A percentile compares a stretch with the other conserved stretches of the same genome.
Conservation (phyloP, 2,329 filamentous ascomycete genomes). For the Monilinia aucupariae region DNA sequence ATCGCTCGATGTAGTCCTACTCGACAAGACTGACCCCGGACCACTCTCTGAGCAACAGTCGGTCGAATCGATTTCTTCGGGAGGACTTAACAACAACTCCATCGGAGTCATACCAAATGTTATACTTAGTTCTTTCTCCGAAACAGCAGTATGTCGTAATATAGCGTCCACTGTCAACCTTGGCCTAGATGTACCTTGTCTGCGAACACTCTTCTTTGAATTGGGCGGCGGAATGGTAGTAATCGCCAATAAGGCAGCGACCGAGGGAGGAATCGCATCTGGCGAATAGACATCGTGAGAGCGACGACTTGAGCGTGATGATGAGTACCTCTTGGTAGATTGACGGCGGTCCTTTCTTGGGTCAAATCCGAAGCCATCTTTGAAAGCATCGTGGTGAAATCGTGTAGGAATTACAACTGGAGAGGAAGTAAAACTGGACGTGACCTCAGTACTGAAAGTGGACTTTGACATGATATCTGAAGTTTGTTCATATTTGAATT, state of each 20-base stretch:
- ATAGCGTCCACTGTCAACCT: constrained; percentile 53
- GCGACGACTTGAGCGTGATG: constrained; percentile 27
- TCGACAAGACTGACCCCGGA: constrained; percentile 48
- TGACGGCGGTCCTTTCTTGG: constrained; percentile 23
- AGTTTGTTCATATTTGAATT: constrained; percentile 4
- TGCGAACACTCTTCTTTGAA: constrained; percentile 23
- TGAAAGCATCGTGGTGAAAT: constrained; percentile 24
- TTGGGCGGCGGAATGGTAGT: constrained; percentile 53
- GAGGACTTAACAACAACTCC: constrained; percentile 55
- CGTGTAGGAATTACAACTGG: constrained; percentile 29
- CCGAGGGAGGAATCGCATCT: constrained; percentile 52
- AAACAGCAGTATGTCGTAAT: constrained; percentile 47
- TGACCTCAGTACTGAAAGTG: background rate
- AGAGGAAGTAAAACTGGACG: constrained; percentile 1
- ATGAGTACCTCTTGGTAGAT: constrained; percentile 21
- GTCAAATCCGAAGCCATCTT: constrained; percentile 21
- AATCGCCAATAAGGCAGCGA: constrained; percentile 56
- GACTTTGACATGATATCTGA: constrained; percentile 10
- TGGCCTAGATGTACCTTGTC: constrained; percentile 23
- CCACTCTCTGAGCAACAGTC: constrained; percentile 47
- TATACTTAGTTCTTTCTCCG: constrained; percentile 50
- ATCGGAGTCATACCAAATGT: constrained; percentile 50
- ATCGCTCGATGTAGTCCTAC: constrained; percentile 53
- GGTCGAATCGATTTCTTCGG: constrained; percentile 52
- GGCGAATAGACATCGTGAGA: constrained; percentile 45